Conservation (phyloP, 2,329 filamentous ascomycete species). For the Ophiobolus disseminans region DNA sequence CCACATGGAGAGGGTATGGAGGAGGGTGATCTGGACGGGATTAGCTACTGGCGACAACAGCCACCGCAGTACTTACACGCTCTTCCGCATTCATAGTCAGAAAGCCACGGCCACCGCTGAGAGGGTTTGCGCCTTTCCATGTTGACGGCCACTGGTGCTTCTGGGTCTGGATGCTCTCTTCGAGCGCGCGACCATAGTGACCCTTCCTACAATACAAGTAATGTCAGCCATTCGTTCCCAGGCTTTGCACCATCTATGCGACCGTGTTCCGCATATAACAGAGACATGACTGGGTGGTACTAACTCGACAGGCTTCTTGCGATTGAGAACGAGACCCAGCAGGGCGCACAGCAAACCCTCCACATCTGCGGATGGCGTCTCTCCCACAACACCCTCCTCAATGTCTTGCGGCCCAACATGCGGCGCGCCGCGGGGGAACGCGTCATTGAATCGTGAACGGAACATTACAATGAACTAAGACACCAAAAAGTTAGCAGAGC, state of each 20-base stretch:
- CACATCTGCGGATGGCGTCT: conserved; percentile 79
- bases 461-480: conserved; percentile 96
- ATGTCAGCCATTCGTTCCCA: conserved; percentile 39
- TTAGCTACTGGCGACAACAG: conserved; percentile 23
- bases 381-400: conserved; percentile 81
- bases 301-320: conserved; percentile 99
- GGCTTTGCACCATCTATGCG: conserved; percentile 19
- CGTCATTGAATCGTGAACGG: conserved; percentile 87
- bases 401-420: conserved; percentile 96
- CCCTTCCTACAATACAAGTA: conserved; percentile 68
- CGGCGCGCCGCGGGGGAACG: conserved; percentile 83
- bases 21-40: conserved; percentile 72
- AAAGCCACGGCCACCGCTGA: conserved; percentile 82
- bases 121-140: conserved; percentile 84
- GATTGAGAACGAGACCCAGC: conserved; percentile 85
- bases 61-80: conserved; percentile 65
- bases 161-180: conserved; percentile 88
- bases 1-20: conserved; percentile 87
- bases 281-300: conserved; percentile 49
- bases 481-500: conserved; percentile 41
- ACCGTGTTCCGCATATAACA: conserved; percentile 19
- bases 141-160: conserved; percentile 84
- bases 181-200: conserved; percentile 90
- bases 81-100: conserved; percentile 80
- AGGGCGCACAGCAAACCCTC: conserved; percentile 91